Evolutionary conservation across 306 rosid genomes (phyloP).

Genomic region (Acmispon strigosus): DNA sequence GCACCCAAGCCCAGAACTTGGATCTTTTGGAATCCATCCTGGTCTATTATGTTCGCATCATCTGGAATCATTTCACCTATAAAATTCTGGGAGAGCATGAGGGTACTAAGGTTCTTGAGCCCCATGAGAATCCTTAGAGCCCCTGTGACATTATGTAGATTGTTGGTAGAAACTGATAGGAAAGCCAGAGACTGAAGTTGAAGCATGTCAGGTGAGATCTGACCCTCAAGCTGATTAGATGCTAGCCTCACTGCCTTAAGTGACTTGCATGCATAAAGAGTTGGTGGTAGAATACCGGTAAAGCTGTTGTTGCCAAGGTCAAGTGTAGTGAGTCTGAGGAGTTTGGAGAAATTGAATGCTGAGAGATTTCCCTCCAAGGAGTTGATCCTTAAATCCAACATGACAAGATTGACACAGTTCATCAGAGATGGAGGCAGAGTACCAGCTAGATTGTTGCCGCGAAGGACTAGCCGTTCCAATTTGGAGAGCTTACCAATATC

Average conservation of each 20-base stretch:
- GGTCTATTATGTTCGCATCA: conserved; percentile 34
- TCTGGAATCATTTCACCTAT: conserved; percentile 41
- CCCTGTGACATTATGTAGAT: conserved; percentile 41
- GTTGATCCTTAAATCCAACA: conserved; percentile 65
- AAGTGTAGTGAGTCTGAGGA: conserved; percentile 43
- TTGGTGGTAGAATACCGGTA: conserved; percentile 51
- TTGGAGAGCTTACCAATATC: conserved; percentile 55
- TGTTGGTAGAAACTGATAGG: conserved; percentile 71
- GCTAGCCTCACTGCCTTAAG: conserved; percentile 63
- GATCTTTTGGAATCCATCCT: conserved; percentile 44
- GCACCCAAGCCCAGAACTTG: conserved; percentile 63
- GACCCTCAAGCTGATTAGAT: conserved; percentile 46
- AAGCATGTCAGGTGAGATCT: conserved; percentile 50
- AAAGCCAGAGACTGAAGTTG: conserved; percentile 53
- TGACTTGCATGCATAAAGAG: conserved; percentile 64
- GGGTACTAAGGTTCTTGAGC: conserved; percentile 56
- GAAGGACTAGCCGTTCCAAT: conserved; percentile 48
- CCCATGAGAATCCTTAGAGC: conserved; percentile 46
- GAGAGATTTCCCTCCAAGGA: conserved; percentile 48
- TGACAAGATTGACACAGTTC: conserved; percentile 51
- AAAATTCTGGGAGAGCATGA: conserved; percentile 46
- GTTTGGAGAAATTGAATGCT: conserved; percentile 48
- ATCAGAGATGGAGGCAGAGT: conserved; percentile 47
- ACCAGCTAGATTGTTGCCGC: conserved; percentile 55
- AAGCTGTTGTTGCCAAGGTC: conserved; percentile 75